Evolutionary conservation across 2,329 filamentous ascomycete species (phyloP), one percentile per base, ranked within the genome.

Genomic region (Alternaria rosae): DNA sequence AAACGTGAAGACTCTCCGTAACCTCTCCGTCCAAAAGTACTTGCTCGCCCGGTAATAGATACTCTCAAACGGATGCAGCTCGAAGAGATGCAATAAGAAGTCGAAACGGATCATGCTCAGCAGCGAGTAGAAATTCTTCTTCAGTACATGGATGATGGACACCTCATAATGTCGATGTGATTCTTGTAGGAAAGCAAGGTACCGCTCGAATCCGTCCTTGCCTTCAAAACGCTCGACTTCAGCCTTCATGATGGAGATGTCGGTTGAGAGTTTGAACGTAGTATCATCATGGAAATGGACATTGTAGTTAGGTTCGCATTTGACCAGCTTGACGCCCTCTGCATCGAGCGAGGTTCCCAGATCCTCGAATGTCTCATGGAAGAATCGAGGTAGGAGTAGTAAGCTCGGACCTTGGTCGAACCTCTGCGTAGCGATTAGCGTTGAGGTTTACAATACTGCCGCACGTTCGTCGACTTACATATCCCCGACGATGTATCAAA

Each of bases 371-470:
- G 87, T 87, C 78, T 91, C 87, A 26, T 85, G 83, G 81, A 93
- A 93, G 59, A 92, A 83, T 57, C 87, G 85, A 3, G 91, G 91
- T 6, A 93, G 86, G 0, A 93, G 83, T 17, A 93, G 85, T 4
- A 93, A 85, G 1, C 90, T 92, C 0, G 91, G 91, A 0, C 91
- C 91, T 81, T 92, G 90, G 72, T 93, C 91, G 80, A 93, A 93
- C 59, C 91, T 82, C 81, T 85, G 62, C 44, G 41, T 26, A 41
- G 2, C 30, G 30, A 10, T 56, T 25, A 50, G 48, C 21, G 21
- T 17, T 30, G 25, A 6, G n/a, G 21, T 9, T 15, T 20, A 20
- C 6, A 12, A 12, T 13, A 25, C 32, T 38, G 42, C 17, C 15
- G 21, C 25, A 54, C 25, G 32, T 21, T 32, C 5, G 5, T 52